These are phyloP conservation scores for Penicillium taxi DNA, from an alignment of 495 filamentous ascomycete genomes.

Conservation along the genomic window DNA sequence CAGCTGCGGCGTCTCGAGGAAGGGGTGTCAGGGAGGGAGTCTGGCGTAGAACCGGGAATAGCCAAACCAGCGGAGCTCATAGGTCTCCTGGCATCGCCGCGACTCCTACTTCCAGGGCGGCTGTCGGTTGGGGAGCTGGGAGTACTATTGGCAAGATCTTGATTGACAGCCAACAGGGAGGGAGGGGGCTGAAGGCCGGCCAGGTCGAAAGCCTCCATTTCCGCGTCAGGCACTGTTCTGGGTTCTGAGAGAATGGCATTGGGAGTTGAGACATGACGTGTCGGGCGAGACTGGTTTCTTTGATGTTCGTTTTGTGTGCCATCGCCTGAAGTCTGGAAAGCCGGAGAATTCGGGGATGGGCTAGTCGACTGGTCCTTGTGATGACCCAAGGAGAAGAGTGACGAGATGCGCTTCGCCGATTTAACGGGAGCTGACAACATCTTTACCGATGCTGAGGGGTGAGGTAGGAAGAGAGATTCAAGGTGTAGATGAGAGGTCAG, in stretches of 20 bases:
- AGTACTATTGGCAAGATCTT: slow-evolving; percentile 31
- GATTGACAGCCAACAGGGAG: slow-evolving; percentile 36
- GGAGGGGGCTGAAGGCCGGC: slow-evolving; percentile 37
- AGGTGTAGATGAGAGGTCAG: slow-evolving; percentile 6
- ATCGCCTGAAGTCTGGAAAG: slow-evolving; percentile 8
- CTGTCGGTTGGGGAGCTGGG: slow-evolving; percentile 26
- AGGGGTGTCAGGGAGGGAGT: slow-evolving; percentile 35
- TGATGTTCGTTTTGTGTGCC: slow-evolving; percentile 18
- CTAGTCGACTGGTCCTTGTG: slow-evolving; percentile 28
- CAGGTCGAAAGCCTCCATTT: slow-evolving; percentile 25
- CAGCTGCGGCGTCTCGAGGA: slow-evolving; percentile 47
- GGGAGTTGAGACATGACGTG: slow-evolving; percentile 33
- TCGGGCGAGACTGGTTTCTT: slow-evolving; percentile 30
- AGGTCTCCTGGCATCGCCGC: slow-evolving; percentile 31
- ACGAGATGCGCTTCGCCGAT: slow-evolving; percentile 44
- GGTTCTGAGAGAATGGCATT: slow-evolving; percentile 24
- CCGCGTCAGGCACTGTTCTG: slow-evolving; percentile 20
- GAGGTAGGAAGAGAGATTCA: slow-evolving; percentile 1
- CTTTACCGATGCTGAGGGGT: slow-evolving; percentile 11
- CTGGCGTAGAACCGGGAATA: slow-evolving; percentile 30
- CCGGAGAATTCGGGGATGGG: slow-evolving; percentile 8
- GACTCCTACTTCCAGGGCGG: slow-evolving; percentile 35
- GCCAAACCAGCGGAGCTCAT: slow-evolving; percentile 31
- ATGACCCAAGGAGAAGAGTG: slow-evolving; percentile 38
- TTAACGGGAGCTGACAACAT: slow-evolving; percentile 45